Percentiles rank a stretch among this genome's conserved stretches.
phyloP scores from a whole-genome alignment of 441 rosid genomes.

The Breynia disticha region DNA sequence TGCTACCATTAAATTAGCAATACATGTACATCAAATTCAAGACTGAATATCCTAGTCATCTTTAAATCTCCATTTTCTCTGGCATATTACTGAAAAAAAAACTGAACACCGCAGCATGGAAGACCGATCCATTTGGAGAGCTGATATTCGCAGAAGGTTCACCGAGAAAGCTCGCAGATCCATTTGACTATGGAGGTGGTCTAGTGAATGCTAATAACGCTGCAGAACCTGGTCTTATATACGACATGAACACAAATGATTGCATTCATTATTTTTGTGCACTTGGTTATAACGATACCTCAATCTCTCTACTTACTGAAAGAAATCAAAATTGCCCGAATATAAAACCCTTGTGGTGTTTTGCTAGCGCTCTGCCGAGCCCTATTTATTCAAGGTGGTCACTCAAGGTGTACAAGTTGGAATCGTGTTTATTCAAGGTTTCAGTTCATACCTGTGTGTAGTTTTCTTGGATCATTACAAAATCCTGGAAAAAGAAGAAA shows the following conservation, averaged over 20 bases:
- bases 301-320: neutral
- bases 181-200: constrained; percentile 1
- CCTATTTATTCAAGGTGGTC: too few species aligned
- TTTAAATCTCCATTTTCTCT: neutral
- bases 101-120: neutral
- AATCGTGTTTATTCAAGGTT: too few species aligned
- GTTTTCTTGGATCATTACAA: too few species aligned
- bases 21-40: constrained; percentile 2
- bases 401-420: too few species aligned
- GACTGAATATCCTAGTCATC: constrained; percentile 11
- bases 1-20: neutral
- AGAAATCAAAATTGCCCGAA: neutral
- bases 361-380: too few species aligned
- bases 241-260: neutral
- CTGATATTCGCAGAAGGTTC: neutral
- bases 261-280: constrained; percentile 3
- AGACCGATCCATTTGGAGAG: neutral
- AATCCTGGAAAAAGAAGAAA: too few species aligned
- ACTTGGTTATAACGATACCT: neutral
- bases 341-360: neutral
- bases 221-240: neutral
- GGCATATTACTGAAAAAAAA: neutral
- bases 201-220: neutral
- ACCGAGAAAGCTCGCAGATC: neutral
- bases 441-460: too few species aligned